Evolutionary conservation across 2,329 filamentous ascomycete species (phyloP), one percentile per base, ranked within the genome.

Genomic region (Delphinella strobiligena): DNA sequence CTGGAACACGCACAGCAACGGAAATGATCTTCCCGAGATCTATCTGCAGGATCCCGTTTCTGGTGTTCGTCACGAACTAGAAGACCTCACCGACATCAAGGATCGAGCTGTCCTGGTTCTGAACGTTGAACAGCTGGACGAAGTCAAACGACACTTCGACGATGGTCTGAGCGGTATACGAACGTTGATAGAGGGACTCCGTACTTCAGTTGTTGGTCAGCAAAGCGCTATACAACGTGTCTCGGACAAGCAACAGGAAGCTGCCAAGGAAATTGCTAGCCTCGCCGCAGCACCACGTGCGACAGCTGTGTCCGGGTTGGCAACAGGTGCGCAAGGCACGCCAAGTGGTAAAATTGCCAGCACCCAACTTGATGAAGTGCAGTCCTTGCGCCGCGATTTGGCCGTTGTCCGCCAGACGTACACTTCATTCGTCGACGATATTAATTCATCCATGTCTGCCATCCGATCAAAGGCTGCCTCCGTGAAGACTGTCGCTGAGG

Each of bases 1-100:
- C 0, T 98, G 93, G 88, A 96, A 94, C 52, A 95, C 89, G 1
- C 88, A 96, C 51, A 82, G 86, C 45, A 93, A 95, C 52, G 91
- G 91, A 5, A 76, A 78, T 11, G 91, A 98, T 56, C 65, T 98
- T 34, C 91, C 91, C 0, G 91, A 98, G 52, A 96, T 98, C 12
- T 95, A 98, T 58, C 91, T 98, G 12, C 91, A 98, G 59, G 91
- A 98, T 57, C 82, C 88, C 0, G 74, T 95, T 2, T 96, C 91
- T 7, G 91, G 91, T 1, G 83, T 98, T n/a, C 81, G 91, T 12
- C 89, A 98, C 58, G 91, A 98, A 62, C 66, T 98, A 17, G 91
- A 98, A 58, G 91, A 98, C 55, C 68, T 98, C 19, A 75, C 70
- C 14, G 91, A 98, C 55, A 83, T 98, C 52, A 95, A 93, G 61